Evolutionary conservation across 2,329 filamentous ascomycete species (phyloP).

Genomic region (Stachybotrys elegans): DNA sequence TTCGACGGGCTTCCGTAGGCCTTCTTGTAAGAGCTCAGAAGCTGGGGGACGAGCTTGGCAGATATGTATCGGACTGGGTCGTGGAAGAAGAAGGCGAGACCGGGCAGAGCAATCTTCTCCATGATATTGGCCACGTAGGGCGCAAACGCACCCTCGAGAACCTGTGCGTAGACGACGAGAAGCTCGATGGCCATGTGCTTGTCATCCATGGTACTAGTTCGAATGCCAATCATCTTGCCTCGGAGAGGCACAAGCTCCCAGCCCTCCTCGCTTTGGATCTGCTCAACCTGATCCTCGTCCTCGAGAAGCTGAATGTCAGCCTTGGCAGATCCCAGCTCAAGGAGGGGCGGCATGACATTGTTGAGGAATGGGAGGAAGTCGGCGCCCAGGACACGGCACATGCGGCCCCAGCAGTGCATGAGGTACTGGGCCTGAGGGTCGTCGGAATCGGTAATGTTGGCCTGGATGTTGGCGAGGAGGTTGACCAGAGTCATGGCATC

Average conservation of each 20-base stretch:
- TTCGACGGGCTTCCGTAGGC: constrained; percentile 76
- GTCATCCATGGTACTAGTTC: constrained; percentile 93
- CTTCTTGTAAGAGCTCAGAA: constrained; percentile 92
- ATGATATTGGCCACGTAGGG: constrained; percentile 90
- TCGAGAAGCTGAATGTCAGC: constrained; percentile 95
- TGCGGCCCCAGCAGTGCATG: constrained; percentile 97
- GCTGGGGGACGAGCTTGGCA: constrained; percentile 87
- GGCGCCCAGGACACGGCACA: constrained; percentile 87
- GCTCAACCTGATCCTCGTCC: constrained; percentile 88
- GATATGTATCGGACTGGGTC: constrained; percentile 94
- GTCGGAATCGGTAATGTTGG: constrained; percentile 80
- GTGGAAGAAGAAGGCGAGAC: constrained; percentile 98
- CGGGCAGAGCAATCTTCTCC: constrained; percentile 92
- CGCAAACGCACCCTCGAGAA: constrained; percentile 87
- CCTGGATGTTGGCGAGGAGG: constrained; percentile 80
- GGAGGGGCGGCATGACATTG: constrained; percentile 88
- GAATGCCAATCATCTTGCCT: constrained; percentile 97
- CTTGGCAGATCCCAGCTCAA: constrained; percentile 88
- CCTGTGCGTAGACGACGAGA: constrained; percentile 93
- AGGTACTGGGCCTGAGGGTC: constrained; percentile 96
- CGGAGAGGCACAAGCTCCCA: constrained; percentile 97
- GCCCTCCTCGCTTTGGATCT: constrained; percentile 89
- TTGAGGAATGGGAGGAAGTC: constrained; percentile 92
- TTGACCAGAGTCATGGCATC: constrained; percentile 87
- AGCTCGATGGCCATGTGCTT: constrained; percentile 99